Conservation (phyloP, 345 rosid species). For the Bretschneidera sinensis region DNA sequence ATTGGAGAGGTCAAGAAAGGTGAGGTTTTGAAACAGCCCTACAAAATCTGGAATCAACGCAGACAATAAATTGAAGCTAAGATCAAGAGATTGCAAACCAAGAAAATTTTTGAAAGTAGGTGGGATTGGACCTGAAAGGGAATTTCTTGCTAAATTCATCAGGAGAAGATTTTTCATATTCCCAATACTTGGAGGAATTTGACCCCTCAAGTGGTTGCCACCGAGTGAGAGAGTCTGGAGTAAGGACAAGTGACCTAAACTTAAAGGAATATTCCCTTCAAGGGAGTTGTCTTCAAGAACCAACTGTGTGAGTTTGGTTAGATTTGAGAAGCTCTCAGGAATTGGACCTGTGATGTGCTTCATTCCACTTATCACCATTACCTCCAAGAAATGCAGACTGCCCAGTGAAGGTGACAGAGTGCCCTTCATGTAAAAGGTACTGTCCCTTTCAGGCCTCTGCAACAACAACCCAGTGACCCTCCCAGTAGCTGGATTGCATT, state of each 20-base stretch:
- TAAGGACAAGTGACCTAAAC: slow-evolving; percentile 44
- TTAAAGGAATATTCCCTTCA: slow-evolving; percentile 58
- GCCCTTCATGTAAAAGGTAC: slow-evolving; percentile 66
- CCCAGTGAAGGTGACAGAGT: slow-evolving; percentile 67
- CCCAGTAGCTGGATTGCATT: slow-evolving; percentile 62
- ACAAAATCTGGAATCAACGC: slow-evolving; percentile 58
- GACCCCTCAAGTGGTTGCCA: slow-evolving; percentile 65
- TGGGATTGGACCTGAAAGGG: slow-evolving; percentile 67
- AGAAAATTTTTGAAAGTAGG: slow-evolving; percentile 39
- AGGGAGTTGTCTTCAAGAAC: slow-evolving; percentile 76
- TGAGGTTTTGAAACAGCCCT: slow-evolving; percentile 45
- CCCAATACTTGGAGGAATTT: slow-evolving; percentile 63
- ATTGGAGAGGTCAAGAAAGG: slow-evolving; percentile 56
- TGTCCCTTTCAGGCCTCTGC: slow-evolving; percentile 42
- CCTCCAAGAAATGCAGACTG: slow-evolving; percentile 50
- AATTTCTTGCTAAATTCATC: slow-evolving; percentile 54
- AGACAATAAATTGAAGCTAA: slow-evolving; percentile 66
- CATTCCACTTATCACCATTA: slow-evolving; percentile 58
- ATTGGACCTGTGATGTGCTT: slow-evolving; percentile 71
- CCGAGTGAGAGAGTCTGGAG: slow-evolving; percentile 52
- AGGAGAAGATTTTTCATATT: slow-evolving; percentile 38
- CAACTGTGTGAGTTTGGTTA: slow-evolving; percentile 46
- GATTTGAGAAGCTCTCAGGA: slow-evolving; percentile 52
- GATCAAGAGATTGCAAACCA: slow-evolving; percentile 60
- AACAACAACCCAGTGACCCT: slow-evolving; percentile 56